Evolutionary conservation across 2,329 filamentous ascomycete species (phyloP).

Genomic region (Penicillium sp.): DNA sequence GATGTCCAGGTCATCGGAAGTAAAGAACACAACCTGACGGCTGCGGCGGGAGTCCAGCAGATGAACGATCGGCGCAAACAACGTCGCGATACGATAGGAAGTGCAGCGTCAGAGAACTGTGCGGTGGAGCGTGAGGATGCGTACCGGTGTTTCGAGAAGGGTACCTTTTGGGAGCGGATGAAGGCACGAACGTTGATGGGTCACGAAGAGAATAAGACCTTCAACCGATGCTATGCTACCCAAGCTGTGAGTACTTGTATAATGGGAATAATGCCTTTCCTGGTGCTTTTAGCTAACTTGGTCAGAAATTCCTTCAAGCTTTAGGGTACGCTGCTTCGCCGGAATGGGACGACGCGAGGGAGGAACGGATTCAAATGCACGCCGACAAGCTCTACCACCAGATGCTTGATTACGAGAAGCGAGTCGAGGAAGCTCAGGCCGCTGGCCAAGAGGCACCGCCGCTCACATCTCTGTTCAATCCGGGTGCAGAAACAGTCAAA

Average conservation of each 20-base stretch:
- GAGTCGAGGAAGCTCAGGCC: slow-evolving; percentile 64
- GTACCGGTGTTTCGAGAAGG: slow-evolving; percentile 78
- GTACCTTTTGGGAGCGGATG: slow-evolving; percentile 65
- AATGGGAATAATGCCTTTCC: not conserved
- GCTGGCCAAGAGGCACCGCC: slow-evolving; percentile 48
- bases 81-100: slow-evolving; percentile 75
- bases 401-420: slow-evolving; percentile 80
- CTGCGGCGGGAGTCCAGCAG: slow-evolving; percentile 79
- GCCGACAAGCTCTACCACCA: slow-evolving; percentile 88
- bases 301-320: slow-evolving; percentile 82
- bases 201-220: slow-evolving; percentile 72
- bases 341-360: slow-evolving; percentile 67
- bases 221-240: slow-evolving; percentile 87
- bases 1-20: slow-evolving; percentile 69
- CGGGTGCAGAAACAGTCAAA: slow-evolving; percentile 31
- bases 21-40: slow-evolving; percentile 58
- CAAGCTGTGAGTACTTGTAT: slow-evolving; percentile 67
- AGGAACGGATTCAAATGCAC: slow-evolving; percentile 94
- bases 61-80: slow-evolving; percentile 85
- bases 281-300: slow-evolving; percentile 12
- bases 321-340: slow-evolving; percentile 79
- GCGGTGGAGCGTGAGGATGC: slow-evolving; percentile 83
- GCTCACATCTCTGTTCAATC: slow-evolving; percentile 51
- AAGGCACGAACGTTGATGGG: slow-evolving; percentile 73
- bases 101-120: slow-evolving; percentile 90